Evolutionary conservation across 768 basidiomycete genomes (phyloP), one percentile per base, ranked within the genome.

Genomic region (Kondoa subrosea): DNA sequence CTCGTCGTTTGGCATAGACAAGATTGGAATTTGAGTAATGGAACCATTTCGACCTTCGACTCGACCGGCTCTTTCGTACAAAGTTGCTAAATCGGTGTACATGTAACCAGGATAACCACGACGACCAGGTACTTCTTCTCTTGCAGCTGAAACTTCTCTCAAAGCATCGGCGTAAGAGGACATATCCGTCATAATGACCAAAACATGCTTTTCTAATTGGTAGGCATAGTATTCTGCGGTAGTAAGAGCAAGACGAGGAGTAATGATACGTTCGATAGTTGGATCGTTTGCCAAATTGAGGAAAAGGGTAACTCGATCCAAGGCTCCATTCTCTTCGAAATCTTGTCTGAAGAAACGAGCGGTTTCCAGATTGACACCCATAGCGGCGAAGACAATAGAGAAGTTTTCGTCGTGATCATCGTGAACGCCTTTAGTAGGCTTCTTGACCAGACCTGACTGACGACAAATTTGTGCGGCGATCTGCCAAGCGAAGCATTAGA

Each of bases 351-450:
- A 99, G 83, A 95, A 99, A 65, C 93, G 85, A 61, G 95, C 95
- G 3, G 95, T 97, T 79, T 99, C 95, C 91, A 95, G 95, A 81
- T 99, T 99, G 69, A 93, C 95, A 83, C 95, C 95, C 95, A 99
- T 97, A 56, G 95, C 95, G 67, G 92, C 95, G 77, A 97, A 99
- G 61, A 97, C 95, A 75, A 99, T 92, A 61, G 91, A 93, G 83
- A 99, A 99, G 79, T 99, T 99, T 80, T 99, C 93, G 81, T 95
- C 93, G 79, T 97, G 93, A 67, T 91, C 93, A 76, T 99, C 95
- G 75, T 92, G 92, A 17, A 93, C 91, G 74, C 89, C 91, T 79
- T 97, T 97, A 60, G 89, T 91, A 4, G 95, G 93, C 59, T 91
- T 82, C 79, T 91, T 91, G 75, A 99, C 95, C 69, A 99, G 81